Conservation (phyloP, 768 basidiomycete genomes). For the Termitomyces sp. region DNA sequence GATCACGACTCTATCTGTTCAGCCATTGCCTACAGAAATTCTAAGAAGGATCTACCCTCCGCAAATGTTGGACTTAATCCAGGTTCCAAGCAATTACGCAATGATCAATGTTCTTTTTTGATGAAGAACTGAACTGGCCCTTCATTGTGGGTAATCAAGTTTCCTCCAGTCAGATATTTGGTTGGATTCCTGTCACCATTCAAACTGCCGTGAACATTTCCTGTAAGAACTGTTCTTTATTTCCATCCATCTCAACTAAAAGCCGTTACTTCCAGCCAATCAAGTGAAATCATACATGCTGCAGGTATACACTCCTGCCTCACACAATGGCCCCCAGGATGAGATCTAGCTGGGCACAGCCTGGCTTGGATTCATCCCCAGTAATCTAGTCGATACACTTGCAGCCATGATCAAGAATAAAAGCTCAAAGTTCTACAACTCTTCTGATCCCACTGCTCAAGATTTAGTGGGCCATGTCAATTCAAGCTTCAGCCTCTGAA, state of each 20-base stretch:
- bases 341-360: conserved; percentile 52
- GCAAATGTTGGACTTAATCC: conserved; percentile 17
- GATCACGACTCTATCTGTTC: conserved; percentile 19
- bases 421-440: conserved; percentile 61
- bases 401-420: conserved; percentile 56
- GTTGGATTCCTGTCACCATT: conserved; percentile 49
- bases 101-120: conserved; percentile 66
- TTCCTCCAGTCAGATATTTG: conserved; percentile 74
- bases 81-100: conserved; percentile 31
- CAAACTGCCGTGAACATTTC: conserved; percentile 24
- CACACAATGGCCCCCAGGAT: conserved; percentile 47
- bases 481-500: conserved; percentile 53
- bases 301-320: conserved; percentile 59
- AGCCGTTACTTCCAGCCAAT: conserved; percentile 17
- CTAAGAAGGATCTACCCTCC: conserved; percentile 56
- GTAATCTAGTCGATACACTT: conserved; percentile 47
- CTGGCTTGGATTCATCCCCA: conserved; percentile 68
- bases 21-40: conserved; percentile 50
- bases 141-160: conserved; percentile 55
- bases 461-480: conserved; percentile 66
- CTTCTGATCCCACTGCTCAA: conserved; percentile 35
- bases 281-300: conserved; percentile 47
- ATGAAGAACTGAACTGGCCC: conserved; percentile 53
- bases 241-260: not conserved
- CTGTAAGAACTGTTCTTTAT: conserved; percentile 19